Evolutionary conservation across 176 grass and related monocot genomes (phyloP).

Genomic region (Stipa capillata): DNA sequence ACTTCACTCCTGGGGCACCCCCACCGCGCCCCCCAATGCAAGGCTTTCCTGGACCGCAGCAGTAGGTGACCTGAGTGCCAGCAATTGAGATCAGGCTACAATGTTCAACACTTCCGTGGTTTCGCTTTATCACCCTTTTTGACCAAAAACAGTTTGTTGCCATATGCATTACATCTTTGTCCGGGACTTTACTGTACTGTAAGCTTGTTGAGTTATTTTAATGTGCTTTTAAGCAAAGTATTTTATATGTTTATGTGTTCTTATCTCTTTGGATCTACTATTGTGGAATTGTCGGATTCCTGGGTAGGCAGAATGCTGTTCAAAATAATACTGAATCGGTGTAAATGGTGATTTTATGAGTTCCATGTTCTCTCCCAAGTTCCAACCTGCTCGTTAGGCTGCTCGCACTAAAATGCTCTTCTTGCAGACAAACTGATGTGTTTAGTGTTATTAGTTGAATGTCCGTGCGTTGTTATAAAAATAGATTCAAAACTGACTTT

Average conservation of each 20-base stretch:
- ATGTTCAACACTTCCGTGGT: neutral
- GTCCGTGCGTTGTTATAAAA: no score
- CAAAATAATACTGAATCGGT: neutral
- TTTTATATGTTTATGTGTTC: neutral
- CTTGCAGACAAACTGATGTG: neutral
- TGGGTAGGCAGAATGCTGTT: neutral
- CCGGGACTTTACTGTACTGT: neutral
- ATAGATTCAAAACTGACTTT: neutral
- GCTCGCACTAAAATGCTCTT: neutral
- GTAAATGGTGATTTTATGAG: neutral
- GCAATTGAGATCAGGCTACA: neutral
- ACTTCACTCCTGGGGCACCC: conserved; percentile 48
- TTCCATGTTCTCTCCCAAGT: no score
- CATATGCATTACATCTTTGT: neutral
- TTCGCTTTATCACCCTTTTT: conserved; percentile 3
- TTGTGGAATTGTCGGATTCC: neutral
- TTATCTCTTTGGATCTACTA: neutral
- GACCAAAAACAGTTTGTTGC: neutral
- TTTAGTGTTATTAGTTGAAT: neutral
- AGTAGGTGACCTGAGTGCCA: conserved; percentile 2
- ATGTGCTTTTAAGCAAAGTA: neutral
- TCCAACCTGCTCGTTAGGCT: neutral
- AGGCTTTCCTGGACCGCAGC: conserved; percentile 55
- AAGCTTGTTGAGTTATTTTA: neutral
- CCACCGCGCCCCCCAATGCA: conserved; percentile 47